phyloP scores from a whole-genome alignment of 208 protist genomes.

The Trypanosoma rangeli region DNA sequence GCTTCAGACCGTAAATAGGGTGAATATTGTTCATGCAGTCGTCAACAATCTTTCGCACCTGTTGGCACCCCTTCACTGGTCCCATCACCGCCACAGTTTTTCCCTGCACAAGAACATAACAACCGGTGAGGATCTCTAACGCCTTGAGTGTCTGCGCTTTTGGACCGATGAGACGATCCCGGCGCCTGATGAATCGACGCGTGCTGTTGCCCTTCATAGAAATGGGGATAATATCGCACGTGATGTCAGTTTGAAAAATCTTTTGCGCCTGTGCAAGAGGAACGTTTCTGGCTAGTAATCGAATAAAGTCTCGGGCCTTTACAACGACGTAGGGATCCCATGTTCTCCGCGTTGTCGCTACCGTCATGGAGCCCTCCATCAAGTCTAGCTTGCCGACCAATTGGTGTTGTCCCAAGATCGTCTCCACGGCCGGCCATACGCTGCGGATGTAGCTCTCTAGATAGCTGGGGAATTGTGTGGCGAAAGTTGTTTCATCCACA shows the following conservation, averaged over 20 bases:
- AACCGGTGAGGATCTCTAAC: slow-evolving; percentile 98
- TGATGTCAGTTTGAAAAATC: slow-evolving; percentile 97
- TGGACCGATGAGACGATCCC: slow-evolving; percentile 98
- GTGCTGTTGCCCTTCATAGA: slow-evolving; percentile 94
- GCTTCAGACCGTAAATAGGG: slow-evolving; percentile 99
- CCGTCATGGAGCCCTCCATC: slow-evolving; percentile 97
- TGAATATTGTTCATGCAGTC: slow-evolving; percentile 99
- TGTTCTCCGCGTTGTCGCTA: slow-evolving; percentile 97
- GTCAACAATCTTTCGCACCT: slow-evolving; percentile 97
- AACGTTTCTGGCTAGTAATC: slow-evolving; percentile 96
- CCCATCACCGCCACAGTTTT: slow-evolving; percentile 98
- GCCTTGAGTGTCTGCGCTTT: slow-evolving; percentile 98
- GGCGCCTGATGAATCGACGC: slow-evolving; percentile 98
- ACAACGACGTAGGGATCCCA: slow-evolving; percentile 99
- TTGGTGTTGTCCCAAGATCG: slow-evolving; percentile 90
- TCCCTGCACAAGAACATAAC: slow-evolving; percentile 99
- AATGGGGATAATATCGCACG: slow-evolving; percentile 99
- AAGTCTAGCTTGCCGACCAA: slow-evolving; percentile 96
- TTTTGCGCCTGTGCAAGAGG: slow-evolving; percentile 96
- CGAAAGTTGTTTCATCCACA: slow-evolving; percentile 96
- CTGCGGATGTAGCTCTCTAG: slow-evolving; percentile 97
- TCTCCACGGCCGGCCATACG: slow-evolving; percentile 94
- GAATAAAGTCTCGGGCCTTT: slow-evolving; percentile 98
- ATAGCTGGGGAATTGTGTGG: slow-evolving; percentile 98
- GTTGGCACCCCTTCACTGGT: slow-evolving; percentile 94